Conservation (phyloP, 2,329 filamentous ascomycete genomes). For the Stachybotrys echinatus region DNA sequence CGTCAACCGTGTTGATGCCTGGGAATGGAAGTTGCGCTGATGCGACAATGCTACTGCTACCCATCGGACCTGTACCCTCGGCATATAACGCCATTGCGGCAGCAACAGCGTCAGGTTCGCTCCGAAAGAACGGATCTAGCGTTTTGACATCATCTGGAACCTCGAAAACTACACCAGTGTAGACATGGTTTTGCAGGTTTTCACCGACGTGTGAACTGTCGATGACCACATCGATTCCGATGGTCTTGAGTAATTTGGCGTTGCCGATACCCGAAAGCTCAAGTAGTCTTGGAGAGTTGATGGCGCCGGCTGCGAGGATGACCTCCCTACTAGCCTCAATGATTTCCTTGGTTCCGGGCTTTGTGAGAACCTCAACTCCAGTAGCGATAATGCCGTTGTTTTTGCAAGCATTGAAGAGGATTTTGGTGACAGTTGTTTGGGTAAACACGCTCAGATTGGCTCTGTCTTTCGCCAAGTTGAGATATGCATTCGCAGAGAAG, state of each 20-base stretch:
- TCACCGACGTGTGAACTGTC: background rate
- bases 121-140: background rate
- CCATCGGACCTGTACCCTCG: background rate
- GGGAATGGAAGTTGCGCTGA: background rate
- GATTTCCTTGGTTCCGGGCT: background rate
- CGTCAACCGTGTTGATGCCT: background rate
- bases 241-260: background rate
- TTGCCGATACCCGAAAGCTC: background rate
- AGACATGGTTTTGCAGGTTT: background rate
- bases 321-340: background rate
- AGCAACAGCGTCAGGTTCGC: background rate
- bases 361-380: background rate
- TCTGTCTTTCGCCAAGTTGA: background rate
- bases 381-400: background rate
- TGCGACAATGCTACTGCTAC: background rate
- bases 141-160: background rate
- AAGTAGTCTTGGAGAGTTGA: background rate
- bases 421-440: background rate
- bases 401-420: background rate
- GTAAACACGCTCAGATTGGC: background rate
- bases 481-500: background rate
- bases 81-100: background rate
- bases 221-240: background rate
- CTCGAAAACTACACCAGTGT: background rate
- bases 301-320: background rate